A percentile compares a stretch with the other conserved stretches of the same genome.
Conservation (phyloP, 306 rosid species). For the Ziziphus jujuba region DNA sequence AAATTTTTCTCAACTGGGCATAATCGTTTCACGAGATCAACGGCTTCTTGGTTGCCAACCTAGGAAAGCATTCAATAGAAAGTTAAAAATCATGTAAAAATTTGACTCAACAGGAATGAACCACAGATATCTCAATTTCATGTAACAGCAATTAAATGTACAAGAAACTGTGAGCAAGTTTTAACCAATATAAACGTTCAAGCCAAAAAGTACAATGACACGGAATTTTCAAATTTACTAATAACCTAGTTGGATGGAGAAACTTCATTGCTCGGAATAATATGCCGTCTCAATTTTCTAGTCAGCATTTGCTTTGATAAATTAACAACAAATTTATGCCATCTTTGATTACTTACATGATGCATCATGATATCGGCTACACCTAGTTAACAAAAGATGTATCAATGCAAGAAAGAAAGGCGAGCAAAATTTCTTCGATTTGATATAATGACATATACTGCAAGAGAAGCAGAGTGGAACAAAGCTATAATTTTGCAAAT, state of each 20-base stretch:
- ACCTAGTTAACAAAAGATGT: not conserved
- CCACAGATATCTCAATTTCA: not conserved
- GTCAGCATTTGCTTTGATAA: not conserved
- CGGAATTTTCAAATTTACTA: not conserved
- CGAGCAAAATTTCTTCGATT: not conserved
- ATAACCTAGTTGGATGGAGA: not conserved
- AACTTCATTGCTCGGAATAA: not conserved
- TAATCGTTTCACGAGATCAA: constrained; percentile 39
- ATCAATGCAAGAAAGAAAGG: not conserved
- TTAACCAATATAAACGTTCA: too few species aligned
- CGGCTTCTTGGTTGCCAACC: constrained; percentile 63
- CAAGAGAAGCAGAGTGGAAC: not conserved
- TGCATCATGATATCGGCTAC: not conserved
- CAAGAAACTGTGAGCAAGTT: not conserved
- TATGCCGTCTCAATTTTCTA: not conserved
- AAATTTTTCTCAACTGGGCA: constrained; percentile 31
- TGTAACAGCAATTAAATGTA: not conserved
- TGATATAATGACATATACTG: not conserved
- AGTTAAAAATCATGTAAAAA: constrained; percentile 6
- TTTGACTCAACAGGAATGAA: not conserved
- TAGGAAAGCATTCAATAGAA: constrained; percentile 14
- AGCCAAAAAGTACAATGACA: too few species aligned
- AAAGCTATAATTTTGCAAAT: not conserved
- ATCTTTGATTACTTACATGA: not conserved
- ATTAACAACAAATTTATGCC: not conserved